Base-by-base conservation (phyloP, 495 filamentous ascomycete genomes). In the Aeminium ludgeri region DNA sequence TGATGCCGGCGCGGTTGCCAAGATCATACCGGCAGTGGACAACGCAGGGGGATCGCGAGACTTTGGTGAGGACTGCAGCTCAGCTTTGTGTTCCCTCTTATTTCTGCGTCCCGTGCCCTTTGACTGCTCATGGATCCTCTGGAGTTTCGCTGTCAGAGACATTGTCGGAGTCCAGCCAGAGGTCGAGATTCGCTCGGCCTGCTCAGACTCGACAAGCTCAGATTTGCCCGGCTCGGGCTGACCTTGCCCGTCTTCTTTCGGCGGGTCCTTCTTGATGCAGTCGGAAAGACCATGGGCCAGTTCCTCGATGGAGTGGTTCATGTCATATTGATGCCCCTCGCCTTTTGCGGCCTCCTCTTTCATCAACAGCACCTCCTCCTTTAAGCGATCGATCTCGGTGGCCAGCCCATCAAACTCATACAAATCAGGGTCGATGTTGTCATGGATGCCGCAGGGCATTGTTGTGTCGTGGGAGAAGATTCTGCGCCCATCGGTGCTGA, bases 351-450 rank as follows among this genome's bases (percentile, higher is more conserved):
- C 38, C 12, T 46, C 19, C 10, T 36, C 35, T 31, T 33, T 40
- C n/a, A 44, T 19, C 20, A 13, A 27, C 7, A 34, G 6, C 2
- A 50, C 37, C 7, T 45, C 33, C 15, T 30, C 36, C 28, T 50
- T 50, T 34, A 50, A 30, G 1, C 17, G 17, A 30, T 38, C 35
- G 29, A 50, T 27, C 19, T 41, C 48, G 6, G 42, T 33, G 20
- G 43, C 38, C 15, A 49, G 40, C 30, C 5, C 7, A 8, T 44
- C 45, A 27, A 30, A 48, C 3, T 33, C 23, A 27, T 48, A 25
- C 3, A n/a, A 23, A 11, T 19, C 20, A 16, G n/a, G 6, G 3
- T 36, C 41, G n/a, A 32, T 2, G 11, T 41, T 11, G 20, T 37
- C 36, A 1, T 40, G 6, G 15, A 36, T 25, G 23, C 17, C 13